A percentile compares a stretch with the other conserved stretches of the same genome.
These are phyloP conservation scores for Neurospora sp. DNA, from an alignment of 2,329 filamentous ascomycete genomes.

Conservation along the genomic window DNA sequence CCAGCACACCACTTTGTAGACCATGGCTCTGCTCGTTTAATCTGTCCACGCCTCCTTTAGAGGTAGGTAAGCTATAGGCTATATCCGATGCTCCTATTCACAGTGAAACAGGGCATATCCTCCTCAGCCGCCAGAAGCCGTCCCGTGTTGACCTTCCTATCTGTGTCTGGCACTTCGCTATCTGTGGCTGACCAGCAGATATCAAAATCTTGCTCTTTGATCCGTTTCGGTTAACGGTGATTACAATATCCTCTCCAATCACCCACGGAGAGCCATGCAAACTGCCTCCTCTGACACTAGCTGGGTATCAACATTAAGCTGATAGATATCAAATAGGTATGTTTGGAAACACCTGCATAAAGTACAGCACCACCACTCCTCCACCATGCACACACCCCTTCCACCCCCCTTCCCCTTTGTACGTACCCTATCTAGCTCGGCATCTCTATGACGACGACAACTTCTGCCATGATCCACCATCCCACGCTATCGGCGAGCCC, in stretches of 20 bases:
- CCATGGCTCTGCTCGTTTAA: neutral
- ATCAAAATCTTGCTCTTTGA: neutral
- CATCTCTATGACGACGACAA: neutral
- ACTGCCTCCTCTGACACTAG: neutral
- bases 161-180: neutral
- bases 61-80: neutral
- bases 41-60: neutral
- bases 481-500: neutral
- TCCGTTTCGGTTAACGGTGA: neutral
- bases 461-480: neutral
- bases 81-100: neutral
- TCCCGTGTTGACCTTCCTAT: neutral
- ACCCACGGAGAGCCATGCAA: neutral
- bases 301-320: neutral
- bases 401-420: neutral
- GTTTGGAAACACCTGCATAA: neutral
- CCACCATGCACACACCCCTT: neutral
- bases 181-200: neutral
- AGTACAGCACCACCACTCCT: neutral
- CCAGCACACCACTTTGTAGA: neutral
- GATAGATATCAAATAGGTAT: neutral
- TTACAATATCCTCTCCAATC: neutral
- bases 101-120: neutral
- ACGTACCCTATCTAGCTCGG: neutral
- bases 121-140: neutral